Conservation (phyloP, 2,329 filamentous ascomycete genomes). For the Aaosphaeria arxii region DNA sequence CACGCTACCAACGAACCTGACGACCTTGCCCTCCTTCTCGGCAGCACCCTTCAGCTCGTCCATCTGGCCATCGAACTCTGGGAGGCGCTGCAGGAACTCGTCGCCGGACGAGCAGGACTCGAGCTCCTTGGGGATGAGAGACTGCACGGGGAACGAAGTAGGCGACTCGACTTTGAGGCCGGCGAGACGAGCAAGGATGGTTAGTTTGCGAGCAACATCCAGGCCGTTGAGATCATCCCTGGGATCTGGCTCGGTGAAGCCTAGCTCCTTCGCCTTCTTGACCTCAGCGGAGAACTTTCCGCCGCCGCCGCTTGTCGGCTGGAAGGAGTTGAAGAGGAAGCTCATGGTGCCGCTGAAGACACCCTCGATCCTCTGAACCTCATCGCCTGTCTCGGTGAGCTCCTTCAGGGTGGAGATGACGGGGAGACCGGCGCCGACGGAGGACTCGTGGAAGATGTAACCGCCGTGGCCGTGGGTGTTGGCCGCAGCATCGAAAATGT, state of each 20-base stretch:
- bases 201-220: constrained; percentile 92
- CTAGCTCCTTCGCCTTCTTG: constrained; percentile 84
- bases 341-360: constrained; percentile 98
- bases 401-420: constrained; percentile 93
- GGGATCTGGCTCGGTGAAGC: constrained; percentile 88
- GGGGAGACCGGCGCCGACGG: constrained; percentile 88
- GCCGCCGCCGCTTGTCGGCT: constrained; percentile 70
- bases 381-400: constrained; percentile 88
- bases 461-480: constrained; percentile 63
- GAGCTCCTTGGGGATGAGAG: constrained; percentile 83
- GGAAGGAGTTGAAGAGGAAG: constrained; percentile 97
- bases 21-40: constrained; percentile 82
- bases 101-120: constrained; percentile 73
- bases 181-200: constrained; percentile 83
- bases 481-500: constrained; percentile 74
- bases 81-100: constrained; percentile 79
- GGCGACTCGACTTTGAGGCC: constrained; percentile 80
- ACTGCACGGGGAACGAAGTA: constrained; percentile 89
- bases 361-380: constrained; percentile 89
- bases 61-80: constrained; percentile 86
- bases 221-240: constrained; percentile 83
- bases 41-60: constrained; percentile 82
- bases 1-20: constrained; percentile 91
- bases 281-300: constrained; percentile 91
- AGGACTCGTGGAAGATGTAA: constrained; percentile 91